Evolutionary conservation across 2,329 filamentous ascomycete species (phyloP).

Genomic region (Nemania sp.): DNA sequence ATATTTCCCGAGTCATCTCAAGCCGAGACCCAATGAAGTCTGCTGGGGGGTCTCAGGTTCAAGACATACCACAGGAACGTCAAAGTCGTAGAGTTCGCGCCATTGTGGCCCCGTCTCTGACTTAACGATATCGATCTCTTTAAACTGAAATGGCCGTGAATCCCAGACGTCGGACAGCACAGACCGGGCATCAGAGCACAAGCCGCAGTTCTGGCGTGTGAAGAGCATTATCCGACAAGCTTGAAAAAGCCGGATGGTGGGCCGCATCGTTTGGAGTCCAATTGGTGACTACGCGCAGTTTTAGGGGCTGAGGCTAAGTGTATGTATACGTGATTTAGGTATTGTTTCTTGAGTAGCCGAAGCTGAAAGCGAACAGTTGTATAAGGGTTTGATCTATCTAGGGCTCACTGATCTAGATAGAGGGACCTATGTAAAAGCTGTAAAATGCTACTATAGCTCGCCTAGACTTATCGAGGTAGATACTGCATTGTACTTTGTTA

Average conservation of each 20-base stretch:
- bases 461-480: too few relatives aligned
- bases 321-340: neutral
- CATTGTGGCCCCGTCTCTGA: slow-evolving; percentile 69
- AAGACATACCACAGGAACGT: slow-evolving; percentile 78
- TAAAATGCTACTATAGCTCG: too few relatives aligned
- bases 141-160: slow-evolving; percentile 73
- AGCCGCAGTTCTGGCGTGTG: slow-evolving; percentile 76
- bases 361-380: slow-evolving; percentile 4
- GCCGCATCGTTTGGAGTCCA: slow-evolving; percentile 63
- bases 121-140: slow-evolving; percentile 76
- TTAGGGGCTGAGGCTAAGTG: neutral
- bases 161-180: slow-evolving; percentile 78
- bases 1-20: neutral
- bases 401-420: too few relatives aligned
- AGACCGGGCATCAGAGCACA: slow-evolving; percentile 76
- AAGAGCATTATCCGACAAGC: slow-evolving; percentile 79
- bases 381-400: too few relatives aligned
- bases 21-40: neutral
- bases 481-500: too few relatives aligned
- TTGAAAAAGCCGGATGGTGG: slow-evolving; percentile 63
- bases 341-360: neutral
- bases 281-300: too few relatives aligned
- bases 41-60: neutral
- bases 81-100: slow-evolving; percentile 82
- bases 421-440: too few relatives aligned